Conservation (phyloP, 2,329 filamentous ascomycete species). For the Aspergillus texensis region DNA sequence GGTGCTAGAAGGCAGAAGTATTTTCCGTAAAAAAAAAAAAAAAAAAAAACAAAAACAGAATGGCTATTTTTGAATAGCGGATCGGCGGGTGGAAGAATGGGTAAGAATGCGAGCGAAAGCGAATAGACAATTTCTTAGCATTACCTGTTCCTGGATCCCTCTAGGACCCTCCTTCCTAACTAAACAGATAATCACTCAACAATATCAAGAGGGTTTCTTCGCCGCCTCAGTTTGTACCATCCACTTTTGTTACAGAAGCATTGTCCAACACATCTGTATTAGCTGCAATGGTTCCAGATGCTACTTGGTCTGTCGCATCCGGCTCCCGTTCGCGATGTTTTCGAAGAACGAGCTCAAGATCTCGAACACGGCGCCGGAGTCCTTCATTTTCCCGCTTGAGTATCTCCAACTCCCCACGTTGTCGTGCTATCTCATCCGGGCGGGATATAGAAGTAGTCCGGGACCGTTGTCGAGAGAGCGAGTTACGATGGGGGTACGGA, state of each 20-base stretch:
- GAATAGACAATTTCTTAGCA: neutral
- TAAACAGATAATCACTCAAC: neutral
- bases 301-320: slow-evolving; percentile 1
- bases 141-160: neutral
- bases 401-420: slow-evolving; percentile 47
- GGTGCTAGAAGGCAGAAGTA: slow-evolving; percentile 15
- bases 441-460: slow-evolving; percentile 36
- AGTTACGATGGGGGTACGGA: slow-evolving; percentile 34
- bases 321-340: slow-evolving; percentile 29
- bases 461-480: slow-evolving; percentile 31
- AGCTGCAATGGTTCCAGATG: neutral
- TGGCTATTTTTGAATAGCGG: neutral
- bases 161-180: slow-evolving; percentile 1
- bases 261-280: slow-evolving; percentile 7
- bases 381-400: slow-evolving; percentile 51
- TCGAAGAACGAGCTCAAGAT: slow-evolving; percentile 44
- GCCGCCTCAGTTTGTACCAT: neutral
- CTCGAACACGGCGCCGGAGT: slow-evolving; percentile 47
- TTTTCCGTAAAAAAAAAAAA: slow-evolving; percentile 2
- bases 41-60: neutral
- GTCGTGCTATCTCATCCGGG: slow-evolving; percentile 46
- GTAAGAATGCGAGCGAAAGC: neutral
- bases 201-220: neutral
- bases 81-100: neutral
- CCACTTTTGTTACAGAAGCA: neutral